Base-by-base conservation (phyloP, 148 eudicot species). In the Nepenthes gracilis region DNA sequence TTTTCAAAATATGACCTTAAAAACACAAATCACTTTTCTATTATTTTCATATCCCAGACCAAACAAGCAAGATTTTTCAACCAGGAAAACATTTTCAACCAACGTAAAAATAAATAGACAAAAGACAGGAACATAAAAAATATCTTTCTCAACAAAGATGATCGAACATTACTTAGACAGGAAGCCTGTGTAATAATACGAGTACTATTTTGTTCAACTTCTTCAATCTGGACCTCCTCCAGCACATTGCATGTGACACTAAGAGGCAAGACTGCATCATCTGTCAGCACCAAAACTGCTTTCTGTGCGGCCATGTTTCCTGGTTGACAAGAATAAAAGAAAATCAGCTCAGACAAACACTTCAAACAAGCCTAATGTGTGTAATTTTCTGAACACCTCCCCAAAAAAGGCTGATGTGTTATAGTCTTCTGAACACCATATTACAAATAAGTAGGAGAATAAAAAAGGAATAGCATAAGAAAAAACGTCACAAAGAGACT, bases 101-200 rank as follows among this genome's bases (percentile, higher is more conserved):
- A 23, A 23, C 23, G 23, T 23, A 23, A 23, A 23, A 23, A 23
- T 23, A 23, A 23, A 23, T 23, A 23, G 23, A 23, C 23, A 23
- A 23, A 23, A 23, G 23, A 23, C 23, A 23, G 23, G 23, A 23
- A 23, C 23, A 23, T 23, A 23, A 23, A 23, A 23, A 23, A 23
- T 23, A 23, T 23, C 23, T 23, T 23, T 23, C 23, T 23, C 23
- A 23, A 23, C 7, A 47, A 54, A 35, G 47, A 11, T 36, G 45
- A 60, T 58, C 55, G 32, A 54, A 35, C 10, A 57, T 60, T 70
- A 70, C 69, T 55, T 43, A 67, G 59, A 62, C 51, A 43, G n/a
- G 72, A 60, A 60, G 81, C 75, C 35, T 59, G 69, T 14, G 81
- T 73, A 47, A 77, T 61, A 49, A 70, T 45, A 23, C 66, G 9